Conservation (phyloP, 768 basidiomycete genomes). For the Sporobolomyces pararoseus region DNA sequence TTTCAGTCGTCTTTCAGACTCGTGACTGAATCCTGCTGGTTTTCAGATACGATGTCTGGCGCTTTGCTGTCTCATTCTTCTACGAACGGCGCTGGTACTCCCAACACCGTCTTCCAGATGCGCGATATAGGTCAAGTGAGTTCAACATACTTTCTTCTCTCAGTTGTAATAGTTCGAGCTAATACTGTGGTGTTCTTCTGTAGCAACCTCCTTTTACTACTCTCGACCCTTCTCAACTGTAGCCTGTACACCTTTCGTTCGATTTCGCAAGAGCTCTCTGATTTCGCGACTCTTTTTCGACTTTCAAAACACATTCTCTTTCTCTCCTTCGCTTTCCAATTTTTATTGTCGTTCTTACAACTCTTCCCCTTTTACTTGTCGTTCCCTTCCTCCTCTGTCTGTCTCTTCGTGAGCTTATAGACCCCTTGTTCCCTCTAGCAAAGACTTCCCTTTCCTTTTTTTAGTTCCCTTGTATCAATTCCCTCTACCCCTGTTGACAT, state of each 20-base stretch:
- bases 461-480: not conserved
- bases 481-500: not conserved
- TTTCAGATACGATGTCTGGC: slow-evolving; percentile 14
- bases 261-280: no score
- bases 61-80: slow-evolving; percentile 13
- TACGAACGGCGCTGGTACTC: slow-evolving; percentile 17
- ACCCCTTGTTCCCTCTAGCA: no score
- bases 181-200: not conserved
- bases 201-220: slow-evolving; percentile 31
- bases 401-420: no score
- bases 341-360: not conserved
- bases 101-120: slow-evolving; percentile 19
- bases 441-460: no score
- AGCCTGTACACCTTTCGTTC: not conserved
- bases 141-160: not conserved
- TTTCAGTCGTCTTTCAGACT: no score
- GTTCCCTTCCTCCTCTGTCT: no score
- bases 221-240: slow-evolving; percentile 24
- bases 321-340: not conserved
- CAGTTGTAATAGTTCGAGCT: not conserved
- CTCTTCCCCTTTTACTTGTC: not conserved
- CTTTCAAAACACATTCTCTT: not conserved
- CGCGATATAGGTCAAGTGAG: slow-evolving; percentile 31
- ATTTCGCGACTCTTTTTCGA: not conserved
- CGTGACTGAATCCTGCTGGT: no score